phyloP scores from a whole-genome alignment of 225 moss, liverwort and hornwort species.

The Lunularia cruciata region DNA sequence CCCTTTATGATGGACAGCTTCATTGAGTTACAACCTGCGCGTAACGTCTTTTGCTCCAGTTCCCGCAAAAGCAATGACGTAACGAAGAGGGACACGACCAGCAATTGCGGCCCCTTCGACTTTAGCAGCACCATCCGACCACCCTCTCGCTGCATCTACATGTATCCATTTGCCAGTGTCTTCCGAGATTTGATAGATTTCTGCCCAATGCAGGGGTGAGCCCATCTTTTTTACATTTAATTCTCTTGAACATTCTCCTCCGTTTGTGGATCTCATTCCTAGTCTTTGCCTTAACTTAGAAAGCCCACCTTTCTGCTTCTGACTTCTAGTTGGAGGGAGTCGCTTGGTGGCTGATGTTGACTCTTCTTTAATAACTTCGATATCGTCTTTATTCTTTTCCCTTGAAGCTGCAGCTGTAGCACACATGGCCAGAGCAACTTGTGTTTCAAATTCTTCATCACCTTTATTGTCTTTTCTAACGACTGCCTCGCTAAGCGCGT shows the following conservation, averaged over 20 bases:
- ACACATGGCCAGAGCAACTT: constrained; percentile 84
- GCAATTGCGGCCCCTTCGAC: constrained; percentile 78
- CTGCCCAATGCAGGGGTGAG: constrained; percentile 87
- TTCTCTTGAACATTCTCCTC: constrained; percentile 44
- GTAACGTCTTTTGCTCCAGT: constrained; percentile 96
- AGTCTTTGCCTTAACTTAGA: constrained; percentile 23
- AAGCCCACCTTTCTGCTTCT: constrained; percentile 26
- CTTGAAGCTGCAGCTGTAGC: constrained; percentile 61
- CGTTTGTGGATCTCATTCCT: constrained; percentile 12
- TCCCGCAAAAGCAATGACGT: constrained; percentile 88
- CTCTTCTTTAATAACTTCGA: constrained; percentile 27
- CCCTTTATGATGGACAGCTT: too few relatives aligned
- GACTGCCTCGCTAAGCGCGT: neutral
- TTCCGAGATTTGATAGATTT: constrained; percentile 70
- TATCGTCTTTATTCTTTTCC: constrained; percentile 25
- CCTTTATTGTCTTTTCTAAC: constrained; percentile 30
- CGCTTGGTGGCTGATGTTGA: constrained; percentile 14
- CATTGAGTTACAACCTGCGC: constrained; percentile 60
- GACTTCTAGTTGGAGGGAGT: constrained; percentile 36
- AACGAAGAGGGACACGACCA: constrained; percentile 81
- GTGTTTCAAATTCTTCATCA: constrained; percentile 82
- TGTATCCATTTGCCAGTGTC: constrained; percentile 78
- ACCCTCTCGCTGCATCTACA: constrained; percentile 80
- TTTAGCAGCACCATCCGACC: constrained; percentile 84
- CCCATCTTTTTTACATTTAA: constrained; percentile 77